These are phyloP conservation scores for Trichoderma orchidacearum DNA, from an alignment of 495 filamentous ascomycete genomes.

Conservation along the genomic window DNA sequence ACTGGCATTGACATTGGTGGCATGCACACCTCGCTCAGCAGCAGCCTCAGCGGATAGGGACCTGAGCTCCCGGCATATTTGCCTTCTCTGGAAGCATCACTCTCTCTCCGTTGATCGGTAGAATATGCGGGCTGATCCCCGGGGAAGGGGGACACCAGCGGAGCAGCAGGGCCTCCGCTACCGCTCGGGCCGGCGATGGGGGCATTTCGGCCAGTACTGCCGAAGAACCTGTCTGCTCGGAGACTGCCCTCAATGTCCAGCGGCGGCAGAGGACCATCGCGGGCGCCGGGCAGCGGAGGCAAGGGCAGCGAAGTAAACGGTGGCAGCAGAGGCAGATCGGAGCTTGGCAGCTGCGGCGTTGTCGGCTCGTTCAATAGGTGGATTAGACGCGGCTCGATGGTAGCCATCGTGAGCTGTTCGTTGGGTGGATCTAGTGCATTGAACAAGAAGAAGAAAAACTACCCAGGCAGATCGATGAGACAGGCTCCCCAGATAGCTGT, in stretches of 20 bases:
- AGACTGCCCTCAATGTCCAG: constrained; percentile 20
- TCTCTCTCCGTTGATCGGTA: constrained; percentile 5
- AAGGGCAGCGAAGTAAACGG: constrained; percentile 17
- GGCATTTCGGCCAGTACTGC: neutral
- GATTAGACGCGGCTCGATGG: constrained; percentile 45
- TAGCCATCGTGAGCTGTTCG: constrained; percentile 30
- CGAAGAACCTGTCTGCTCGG: neutral
- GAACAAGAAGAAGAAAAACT: neutral
- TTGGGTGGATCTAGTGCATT: neutral
- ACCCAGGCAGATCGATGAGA: neutral
- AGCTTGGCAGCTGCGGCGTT: constrained; percentile 19
- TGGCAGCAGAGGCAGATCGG: constrained; percentile 32
- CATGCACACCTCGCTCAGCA: constrained; percentile 13
- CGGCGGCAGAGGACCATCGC: constrained; percentile 24
- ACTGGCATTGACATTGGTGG: constrained; percentile 5
- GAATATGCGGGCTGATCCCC: constrained; percentile 11
- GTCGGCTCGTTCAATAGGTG: constrained; percentile 36
- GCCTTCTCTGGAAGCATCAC: constrained; percentile 3
- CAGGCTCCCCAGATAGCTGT: too few relatives aligned
- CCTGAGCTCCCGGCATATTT: constrained; percentile 4
- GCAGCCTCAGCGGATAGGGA: constrained; percentile 11
- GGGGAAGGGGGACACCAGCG: constrained; percentile 6
- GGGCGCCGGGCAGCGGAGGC: constrained; percentile 12
- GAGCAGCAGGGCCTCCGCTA: neutral
- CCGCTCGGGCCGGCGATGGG: neutral